Evolutionary conservation across 331 rosid genomes (phyloP).

Genomic region (Malus hybrid): DNA sequence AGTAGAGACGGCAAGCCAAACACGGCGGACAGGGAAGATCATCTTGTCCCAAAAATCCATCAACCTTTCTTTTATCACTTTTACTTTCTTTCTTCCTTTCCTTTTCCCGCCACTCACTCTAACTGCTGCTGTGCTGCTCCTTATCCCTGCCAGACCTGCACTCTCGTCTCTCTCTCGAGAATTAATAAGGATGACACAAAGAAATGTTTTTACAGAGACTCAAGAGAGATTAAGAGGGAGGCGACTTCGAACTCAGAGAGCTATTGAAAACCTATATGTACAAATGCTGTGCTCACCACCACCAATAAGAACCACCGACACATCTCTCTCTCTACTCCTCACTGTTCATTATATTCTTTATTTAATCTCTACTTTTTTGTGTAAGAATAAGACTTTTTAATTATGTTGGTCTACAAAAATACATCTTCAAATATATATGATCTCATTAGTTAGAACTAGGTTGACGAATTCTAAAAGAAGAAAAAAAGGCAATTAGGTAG

Average conservation of each 20-base stretch:
- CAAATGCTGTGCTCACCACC: background rate
- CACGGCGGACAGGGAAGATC: constrained; percentile 44
- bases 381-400: background rate
- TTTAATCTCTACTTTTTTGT: background rate
- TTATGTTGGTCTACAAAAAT: too few species aligned
- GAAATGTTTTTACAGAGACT: background rate
- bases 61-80: constrained; percentile 18
- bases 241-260: background rate
- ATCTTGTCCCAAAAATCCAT: constrained; percentile 39
- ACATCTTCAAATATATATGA: too few species aligned
- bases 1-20: constrained; percentile 31
- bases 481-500: too few species aligned
- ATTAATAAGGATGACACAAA: background rate
- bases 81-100: constrained; percentile 21
- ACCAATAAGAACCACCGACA: constrained; percentile 8
- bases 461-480: too few species aligned
- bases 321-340: background rate
- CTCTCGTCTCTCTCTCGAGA: background rate
- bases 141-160: constrained; percentile 38
- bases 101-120: constrained; percentile 16
- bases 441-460: too few species aligned
- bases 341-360: background rate
- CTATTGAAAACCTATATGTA: background rate
- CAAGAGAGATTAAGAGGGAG: background rate
- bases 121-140: constrained; percentile 10